These are phyloP conservation scores for Acacia acuminata DNA, from an alignment of 306 rosid species.

Conservation along the genomic window DNA sequence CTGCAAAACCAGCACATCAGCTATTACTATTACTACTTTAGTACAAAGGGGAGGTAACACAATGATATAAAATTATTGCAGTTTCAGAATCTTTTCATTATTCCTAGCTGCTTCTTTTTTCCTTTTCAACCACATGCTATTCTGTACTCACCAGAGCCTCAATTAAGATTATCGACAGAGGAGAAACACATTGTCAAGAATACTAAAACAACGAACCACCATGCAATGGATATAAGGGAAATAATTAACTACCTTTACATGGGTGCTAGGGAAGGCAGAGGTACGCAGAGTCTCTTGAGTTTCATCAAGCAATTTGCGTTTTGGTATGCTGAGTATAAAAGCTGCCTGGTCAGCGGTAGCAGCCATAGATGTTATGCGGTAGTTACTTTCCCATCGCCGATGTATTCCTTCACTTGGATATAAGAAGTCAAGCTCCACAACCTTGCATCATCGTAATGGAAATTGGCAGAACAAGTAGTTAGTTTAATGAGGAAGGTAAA, in stretches of 20 bases:
- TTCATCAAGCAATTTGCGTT: conserved; percentile 84
- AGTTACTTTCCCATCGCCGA: not conserved
- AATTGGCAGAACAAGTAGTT: not conserved
- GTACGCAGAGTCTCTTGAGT: conserved; percentile 93
- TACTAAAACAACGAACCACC: not conserved
- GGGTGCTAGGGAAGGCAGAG: conserved; percentile 95
- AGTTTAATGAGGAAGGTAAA: not conserved
- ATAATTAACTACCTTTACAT: conserved; percentile 69
- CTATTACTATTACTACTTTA: not conserved
- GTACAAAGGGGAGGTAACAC: conserved; percentile 2
- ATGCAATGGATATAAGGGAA: not conserved
- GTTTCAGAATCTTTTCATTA: not conserved
- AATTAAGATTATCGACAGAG: not conserved
- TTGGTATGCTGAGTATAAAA: conserved; percentile 88
- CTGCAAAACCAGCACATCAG: conserved; percentile 49
- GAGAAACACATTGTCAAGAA: not conserved
- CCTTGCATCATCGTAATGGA: not conserved
- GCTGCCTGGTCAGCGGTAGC: conserved; percentile 93
- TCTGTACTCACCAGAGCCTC: conserved; percentile 2
- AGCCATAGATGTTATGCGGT: not conserved
- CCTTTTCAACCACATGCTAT: not conserved
- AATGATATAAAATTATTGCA: not conserved
- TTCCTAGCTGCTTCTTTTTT: not conserved
- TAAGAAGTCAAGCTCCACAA: not conserved
- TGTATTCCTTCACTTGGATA: not conserved